Percentiles rank a stretch among this genome's conserved stretches.
Conservation (phyloP, 768 basidiomycete genomes). For the Auriscalpium vulgare region DNA sequence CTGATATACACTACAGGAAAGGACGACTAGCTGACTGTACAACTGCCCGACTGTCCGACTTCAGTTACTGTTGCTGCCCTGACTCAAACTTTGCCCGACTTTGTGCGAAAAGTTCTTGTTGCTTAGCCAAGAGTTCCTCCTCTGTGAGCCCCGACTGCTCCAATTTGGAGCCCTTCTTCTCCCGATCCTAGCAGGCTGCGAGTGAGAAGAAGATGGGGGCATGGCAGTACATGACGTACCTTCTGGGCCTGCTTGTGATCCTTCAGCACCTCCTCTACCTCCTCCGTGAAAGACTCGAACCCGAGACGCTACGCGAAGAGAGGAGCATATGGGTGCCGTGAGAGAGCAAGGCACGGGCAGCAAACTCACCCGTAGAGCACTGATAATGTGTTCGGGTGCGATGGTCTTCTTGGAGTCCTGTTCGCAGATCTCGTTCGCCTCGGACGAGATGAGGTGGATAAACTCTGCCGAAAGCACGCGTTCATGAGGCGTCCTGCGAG, state of each 20-base stretch:
- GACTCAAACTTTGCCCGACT: slow-evolving; percentile 76
- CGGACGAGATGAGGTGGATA: slow-evolving; percentile 93
- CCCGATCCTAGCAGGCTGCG: slow-evolving; percentile 54
- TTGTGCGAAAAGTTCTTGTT: slow-evolving; percentile 90
- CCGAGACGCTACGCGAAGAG: slow-evolving; percentile 62
- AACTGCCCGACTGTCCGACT: slow-evolving; percentile 3
- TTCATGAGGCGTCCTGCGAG: neutral
- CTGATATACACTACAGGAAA: slow-evolving; percentile 1
- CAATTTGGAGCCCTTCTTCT: slow-evolving; percentile 87
- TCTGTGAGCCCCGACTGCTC: slow-evolving; percentile 84
- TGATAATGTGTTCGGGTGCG: slow-evolving; percentile 92
- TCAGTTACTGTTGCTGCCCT: slow-evolving; percentile 22
- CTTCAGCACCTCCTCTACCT: slow-evolving; percentile 88
- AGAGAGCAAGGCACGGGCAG: neutral
- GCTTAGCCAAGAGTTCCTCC: slow-evolving; percentile 80
- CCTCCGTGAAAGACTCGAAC: slow-evolving; percentile 83
- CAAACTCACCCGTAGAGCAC: slow-evolving; percentile 71
- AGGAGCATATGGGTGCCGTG: neutral
- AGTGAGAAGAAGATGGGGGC: slow-evolving; percentile 1
- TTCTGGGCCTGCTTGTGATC: slow-evolving; percentile 96
- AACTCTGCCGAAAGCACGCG: slow-evolving; percentile 58
- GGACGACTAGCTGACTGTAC: slow-evolving; percentile 10
- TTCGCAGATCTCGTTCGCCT: slow-evolving; percentile 97
- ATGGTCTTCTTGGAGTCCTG: slow-evolving; percentile 99
- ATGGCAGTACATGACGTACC: slow-evolving; percentile 35